Evolutionary conservation across 345 rosid species (phyloP).

Genomic region (Turritis glabra): DNA sequence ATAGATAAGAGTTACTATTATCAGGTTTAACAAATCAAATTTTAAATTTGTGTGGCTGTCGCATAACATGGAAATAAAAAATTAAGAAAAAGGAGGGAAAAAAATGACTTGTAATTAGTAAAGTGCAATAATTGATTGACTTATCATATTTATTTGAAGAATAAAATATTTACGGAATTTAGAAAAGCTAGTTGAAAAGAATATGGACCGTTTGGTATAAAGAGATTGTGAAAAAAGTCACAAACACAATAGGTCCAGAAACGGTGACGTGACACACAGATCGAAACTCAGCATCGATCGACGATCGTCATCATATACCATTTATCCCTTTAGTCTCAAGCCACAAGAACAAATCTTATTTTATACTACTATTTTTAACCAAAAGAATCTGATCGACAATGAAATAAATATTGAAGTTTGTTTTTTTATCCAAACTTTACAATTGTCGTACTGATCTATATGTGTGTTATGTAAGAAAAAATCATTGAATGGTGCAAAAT

Average conservation of each 20-base stretch:
- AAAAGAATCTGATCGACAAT: neutral
- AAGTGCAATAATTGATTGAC: conserved; percentile 44
- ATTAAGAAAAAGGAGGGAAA: neutral
- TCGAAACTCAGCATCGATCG: conserved; percentile 33
- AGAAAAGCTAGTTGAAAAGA: conserved; percentile 33
- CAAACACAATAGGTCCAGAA: conserved; percentile 38
- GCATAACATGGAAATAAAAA: neutral
- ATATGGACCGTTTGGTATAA: conserved; percentile 37
- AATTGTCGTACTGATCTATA: neutral
- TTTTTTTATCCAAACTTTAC: neutral
- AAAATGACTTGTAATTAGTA: conserved; percentile 31
- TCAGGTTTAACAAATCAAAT: neutral
- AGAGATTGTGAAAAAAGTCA: conserved; percentile 31
- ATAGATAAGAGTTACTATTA: neutral
- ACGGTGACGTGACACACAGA: conserved; percentile 39
- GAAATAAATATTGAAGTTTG: neutral
- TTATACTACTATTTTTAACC: conserved; percentile 11
- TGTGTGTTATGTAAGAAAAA: neutral
- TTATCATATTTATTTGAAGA: conserved; percentile 28
- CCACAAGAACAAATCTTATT: conserved; percentile 35
- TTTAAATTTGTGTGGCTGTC: conserved; percentile 18
- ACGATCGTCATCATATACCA: conserved; percentile 38
- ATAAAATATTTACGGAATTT: conserved; percentile 37
- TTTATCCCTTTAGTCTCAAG: conserved; percentile 30
- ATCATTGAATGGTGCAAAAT: neutral